phyloP scores from a whole-genome alignment of 73 alveolate species.

The Diophrys sp. region DNA sequence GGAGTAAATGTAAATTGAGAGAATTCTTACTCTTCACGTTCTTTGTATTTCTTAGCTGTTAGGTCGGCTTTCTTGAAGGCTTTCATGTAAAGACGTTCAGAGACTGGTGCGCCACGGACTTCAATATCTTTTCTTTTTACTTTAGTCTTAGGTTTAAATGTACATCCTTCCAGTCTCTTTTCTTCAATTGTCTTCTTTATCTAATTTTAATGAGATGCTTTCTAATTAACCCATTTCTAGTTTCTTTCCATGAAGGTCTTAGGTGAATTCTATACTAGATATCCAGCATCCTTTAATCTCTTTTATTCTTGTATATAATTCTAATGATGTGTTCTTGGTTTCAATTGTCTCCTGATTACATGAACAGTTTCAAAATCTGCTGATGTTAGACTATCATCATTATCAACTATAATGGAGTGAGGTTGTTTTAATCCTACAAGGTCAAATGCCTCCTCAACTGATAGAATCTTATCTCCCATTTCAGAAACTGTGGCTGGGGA shows the following conservation, averaged over 20 bases:
- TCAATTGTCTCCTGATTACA: neutral
- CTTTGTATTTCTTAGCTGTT: neutral
- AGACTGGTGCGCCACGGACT: neutral
- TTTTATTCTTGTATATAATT: neutral
- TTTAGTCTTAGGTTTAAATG: neutral
- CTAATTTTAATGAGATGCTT: neutral
- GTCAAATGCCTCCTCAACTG: no score
- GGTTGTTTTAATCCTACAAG: no score
- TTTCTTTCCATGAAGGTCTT: neutral
- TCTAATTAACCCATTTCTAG: neutral
- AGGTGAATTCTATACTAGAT: neutral
- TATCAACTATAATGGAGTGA: no score
- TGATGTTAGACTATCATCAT: no score
- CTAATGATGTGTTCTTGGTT: neutral
- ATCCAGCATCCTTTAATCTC: neutral
- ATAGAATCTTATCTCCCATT: no score
- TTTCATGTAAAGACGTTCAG: neutral
- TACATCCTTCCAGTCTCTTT: neutral
- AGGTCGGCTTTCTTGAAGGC: neutral
- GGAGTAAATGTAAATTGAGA: neutral
- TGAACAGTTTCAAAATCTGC: no score
- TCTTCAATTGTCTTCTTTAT: neutral
- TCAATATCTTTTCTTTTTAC: neutral
- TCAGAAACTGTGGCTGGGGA: no score
- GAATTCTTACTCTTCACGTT: neutral